Evolutionary conservation across 2,329 filamentous ascomycete species (phyloP), one percentile per base, ranked within the genome.

Genomic region (Colletotrichum filicis): DNA sequence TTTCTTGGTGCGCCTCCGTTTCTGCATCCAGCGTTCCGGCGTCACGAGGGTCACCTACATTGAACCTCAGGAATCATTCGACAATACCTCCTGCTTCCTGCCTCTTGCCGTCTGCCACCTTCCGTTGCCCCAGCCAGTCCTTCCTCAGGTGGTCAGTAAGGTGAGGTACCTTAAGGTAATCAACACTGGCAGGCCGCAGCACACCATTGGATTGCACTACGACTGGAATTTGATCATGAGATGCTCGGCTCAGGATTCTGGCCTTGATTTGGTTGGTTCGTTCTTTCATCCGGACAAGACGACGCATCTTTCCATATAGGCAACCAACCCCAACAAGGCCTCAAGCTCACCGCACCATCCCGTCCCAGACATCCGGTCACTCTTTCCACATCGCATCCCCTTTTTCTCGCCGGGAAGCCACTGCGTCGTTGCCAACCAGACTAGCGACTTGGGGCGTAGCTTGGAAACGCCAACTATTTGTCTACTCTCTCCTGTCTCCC

Each of bases 391-490:
- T 65, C 66, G n/a, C 28, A 49, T 30, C 58, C 16, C 22, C 37
- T 35, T 58, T 30, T 19, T 14, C 28, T 37, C 24, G 24, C 57
- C 49, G 66, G 60, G 56, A 55, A 64, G 55, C 60, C 46, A 28
- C 55, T 52, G 55, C 55, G n/a, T 61, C 56, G 28, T 35, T 37
- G 42, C 28, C 49, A 52, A 55, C 30, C 42, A n/a, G 19, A 49
- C 61, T 70, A 71, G 71, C 71, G 60, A 32, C 66, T 70, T 61
- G 66, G 42, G 71, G 71, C 71, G 71, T 49, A 61, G 60, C 28
- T 68, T 56, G 61, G 61, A 66, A 42, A 61, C 60, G 60, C 59
- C 16, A 64, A 71, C 56, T 61, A 70, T 70, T 73, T 30, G 42
- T 65, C 52, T 35, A 60, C 57, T 37, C 22, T 66, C 60, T 52